Conservation (phyloP, 306 rosid species). For the Carpinus fangiana region DNA sequence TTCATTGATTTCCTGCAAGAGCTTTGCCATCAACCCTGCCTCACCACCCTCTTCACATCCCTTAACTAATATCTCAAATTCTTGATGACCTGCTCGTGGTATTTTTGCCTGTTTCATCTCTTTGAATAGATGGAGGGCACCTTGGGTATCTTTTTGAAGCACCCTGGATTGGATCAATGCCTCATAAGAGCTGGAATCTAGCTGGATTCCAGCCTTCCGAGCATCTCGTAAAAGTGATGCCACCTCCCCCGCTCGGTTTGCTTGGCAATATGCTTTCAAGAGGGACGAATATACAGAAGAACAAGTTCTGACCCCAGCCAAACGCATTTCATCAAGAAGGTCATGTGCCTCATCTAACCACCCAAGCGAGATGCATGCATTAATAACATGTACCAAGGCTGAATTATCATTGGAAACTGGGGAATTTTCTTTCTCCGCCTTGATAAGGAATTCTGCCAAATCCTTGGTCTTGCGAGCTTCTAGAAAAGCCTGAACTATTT, state of each 20-base stretch:
- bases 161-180: constrained; percentile 77
- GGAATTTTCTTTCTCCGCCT: constrained; percentile 66
- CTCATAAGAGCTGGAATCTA: constrained; percentile 70
- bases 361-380: constrained; percentile 77
- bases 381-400: constrained; percentile 69
- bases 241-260: constrained; percentile 58
- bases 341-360: constrained; percentile 92
- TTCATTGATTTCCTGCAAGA: constrained; percentile 78
- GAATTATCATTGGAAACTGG: constrained; percentile 74
- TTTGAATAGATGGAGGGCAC: constrained; percentile 69
- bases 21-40: constrained; percentile 58
- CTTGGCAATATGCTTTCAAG: constrained; percentile 74
- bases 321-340: constrained; percentile 84
- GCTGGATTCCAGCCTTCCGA: constrained; percentile 79
- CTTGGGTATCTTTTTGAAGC: constrained; percentile 66
- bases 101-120: constrained; percentile 80
- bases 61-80: constrained; percentile 45
- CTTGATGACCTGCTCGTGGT: constrained; percentile 54
- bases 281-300: constrained; percentile 71
- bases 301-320: constrained; percentile 69
- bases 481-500: constrained; percentile 73
- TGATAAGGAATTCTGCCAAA: constrained; percentile 71
- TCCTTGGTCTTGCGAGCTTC: constrained; percentile 79
- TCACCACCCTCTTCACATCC: constrained; percentile 43
- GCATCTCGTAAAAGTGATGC: constrained; percentile 76